Evolutionary conservation across 2,329 filamentous ascomycete genomes (phyloP), one percentile per base, ranked within the genome.

Genomic region (Fusarium praegraminearum): DNA sequence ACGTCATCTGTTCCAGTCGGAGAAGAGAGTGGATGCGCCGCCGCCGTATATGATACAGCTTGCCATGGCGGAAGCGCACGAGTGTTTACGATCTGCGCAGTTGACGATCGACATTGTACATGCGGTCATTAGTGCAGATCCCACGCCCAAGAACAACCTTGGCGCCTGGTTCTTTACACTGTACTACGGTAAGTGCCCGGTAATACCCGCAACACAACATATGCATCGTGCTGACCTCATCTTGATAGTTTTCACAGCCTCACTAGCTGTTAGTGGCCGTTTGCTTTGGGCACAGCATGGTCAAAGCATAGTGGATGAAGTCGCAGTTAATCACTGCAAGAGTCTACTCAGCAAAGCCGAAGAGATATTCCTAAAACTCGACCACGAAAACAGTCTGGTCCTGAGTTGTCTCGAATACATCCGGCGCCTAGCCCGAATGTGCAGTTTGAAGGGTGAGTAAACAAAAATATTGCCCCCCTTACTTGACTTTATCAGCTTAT

Each of bases 231-330:
- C 15, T 44, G 9, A 44, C 41, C 22, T 24, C 13, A 10, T 9
- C 7, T 22, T 15, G 9, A 12, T 33, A 54, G 51, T 54, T 4
- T 54, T 54, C 11, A 54, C 51, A 16, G 38, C 51, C 2, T 54
- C 38, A n/a, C 12, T 54, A 9, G 51, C 30, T 4, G 43, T 54
- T 1, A 44, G 51, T 7, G 51, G 51, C 4, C 38, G 51, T 7
- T 16, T 54, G 15, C 51, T 54, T 7, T 54, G 51, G 51, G 51
- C 51, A 11, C 51, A 45, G 5, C 30, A 54, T n/a, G 51, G 51
- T 13, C 26, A 35, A 15, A n/a, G n/a, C 4, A 7, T 20, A 7
- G 26, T 22, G 7, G 38, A 54, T 10, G 28, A 54, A 7, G 20
- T 32, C 20, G 30, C 51, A 1, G 51, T 28, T 3, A 35, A 22